These are phyloP conservation scores for Hemerocallis citrina DNA, from an alignment of 106 monocot species.

Conservation along the genomic window DNA sequence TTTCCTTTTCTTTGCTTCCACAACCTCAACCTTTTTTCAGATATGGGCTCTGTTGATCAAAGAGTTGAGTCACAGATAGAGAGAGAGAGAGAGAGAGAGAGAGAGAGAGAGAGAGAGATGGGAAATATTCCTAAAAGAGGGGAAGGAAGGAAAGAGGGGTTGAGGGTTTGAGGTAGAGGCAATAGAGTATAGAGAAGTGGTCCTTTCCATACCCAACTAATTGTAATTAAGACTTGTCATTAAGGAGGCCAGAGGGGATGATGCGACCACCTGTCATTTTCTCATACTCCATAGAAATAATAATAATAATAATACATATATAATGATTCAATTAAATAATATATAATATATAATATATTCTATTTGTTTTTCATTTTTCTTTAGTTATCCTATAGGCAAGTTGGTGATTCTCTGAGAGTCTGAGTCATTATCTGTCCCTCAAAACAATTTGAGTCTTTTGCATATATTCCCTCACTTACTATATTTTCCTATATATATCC, in stretches of 20 bases:
- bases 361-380: too few species aligned
- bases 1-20: not conserved
- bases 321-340: too few species aligned
- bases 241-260: conserved; percentile 7
- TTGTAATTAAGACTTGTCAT: conserved; percentile 16
- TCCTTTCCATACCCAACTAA: conserved; percentile 34
- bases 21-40: not conserved
- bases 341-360: too few species aligned
- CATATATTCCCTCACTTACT: too few species aligned
- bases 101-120: conserved; percentile 7
- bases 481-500: too few species aligned
- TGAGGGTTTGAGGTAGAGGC: not conserved
- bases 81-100: not conserved
- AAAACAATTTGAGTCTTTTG: too few species aligned
- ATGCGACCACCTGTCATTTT: conserved; percentile 14
- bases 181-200: conserved; percentile 16
- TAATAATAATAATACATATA: too few species aligned
- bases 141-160: not conserved
- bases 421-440: too few species aligned
- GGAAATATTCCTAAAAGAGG: conserved; percentile 8
- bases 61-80: not conserved
- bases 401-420: too few species aligned
- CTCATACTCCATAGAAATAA: too few species aligned
- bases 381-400: too few species aligned
- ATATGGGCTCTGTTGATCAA: conserved; percentile 12